These are phyloP conservation scores for Haplosporangium gracile DNA, from an alignment of 192 early-diverging fungal genomes.

Conservation along the genomic window DNA sequence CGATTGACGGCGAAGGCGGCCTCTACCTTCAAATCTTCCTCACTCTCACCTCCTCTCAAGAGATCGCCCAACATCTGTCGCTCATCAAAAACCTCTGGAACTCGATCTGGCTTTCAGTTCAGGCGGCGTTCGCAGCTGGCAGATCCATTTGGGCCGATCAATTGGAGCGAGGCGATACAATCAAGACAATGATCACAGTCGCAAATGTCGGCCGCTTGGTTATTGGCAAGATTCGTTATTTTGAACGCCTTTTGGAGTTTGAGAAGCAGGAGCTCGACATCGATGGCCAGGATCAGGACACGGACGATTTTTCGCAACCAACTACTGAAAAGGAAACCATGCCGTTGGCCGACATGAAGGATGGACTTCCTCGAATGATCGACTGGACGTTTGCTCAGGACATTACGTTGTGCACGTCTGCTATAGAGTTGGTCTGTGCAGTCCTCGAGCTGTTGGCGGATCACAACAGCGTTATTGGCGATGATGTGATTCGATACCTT, in stretches of 20 bases:
- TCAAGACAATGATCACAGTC: constrained; percentile 44
- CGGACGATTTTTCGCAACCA: constrained; percentile 9
- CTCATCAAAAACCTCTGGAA: constrained; percentile 47
- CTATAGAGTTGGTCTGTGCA: constrained; percentile 35
- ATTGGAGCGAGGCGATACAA: constrained; percentile 38
- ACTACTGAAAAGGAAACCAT: constrained; percentile 28
- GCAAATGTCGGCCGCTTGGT: constrained; percentile 36
- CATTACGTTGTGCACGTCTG: constrained; percentile 30
- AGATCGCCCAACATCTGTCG: constrained; percentile 32
- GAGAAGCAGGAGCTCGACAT: constrained; percentile 36
- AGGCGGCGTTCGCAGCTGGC: constrained; percentile 40
- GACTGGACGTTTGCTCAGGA: constrained; percentile 51
- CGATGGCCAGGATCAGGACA: constrained; percentile 22
- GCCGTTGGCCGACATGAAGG: constrained; percentile 41
- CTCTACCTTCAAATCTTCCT: constrained; percentile 52
- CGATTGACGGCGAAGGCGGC: constrained; percentile 46
- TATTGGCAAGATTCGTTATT: constrained; percentile 47
- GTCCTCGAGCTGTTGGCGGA: constrained; percentile 40
- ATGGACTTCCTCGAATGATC: constrained; percentile 20
- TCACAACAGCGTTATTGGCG: constrained; percentile 24
- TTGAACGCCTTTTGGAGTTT: constrained; percentile 49
- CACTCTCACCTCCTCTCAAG: constrained; percentile 39
- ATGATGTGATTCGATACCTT: constrained; percentile 9
- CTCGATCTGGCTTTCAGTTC: constrained; percentile 41
- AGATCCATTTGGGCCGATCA: constrained; percentile 35